Evolutionary conservation across 306 rosid genomes (phyloP).

Genomic region (Trifolium subterraneum): DNA sequence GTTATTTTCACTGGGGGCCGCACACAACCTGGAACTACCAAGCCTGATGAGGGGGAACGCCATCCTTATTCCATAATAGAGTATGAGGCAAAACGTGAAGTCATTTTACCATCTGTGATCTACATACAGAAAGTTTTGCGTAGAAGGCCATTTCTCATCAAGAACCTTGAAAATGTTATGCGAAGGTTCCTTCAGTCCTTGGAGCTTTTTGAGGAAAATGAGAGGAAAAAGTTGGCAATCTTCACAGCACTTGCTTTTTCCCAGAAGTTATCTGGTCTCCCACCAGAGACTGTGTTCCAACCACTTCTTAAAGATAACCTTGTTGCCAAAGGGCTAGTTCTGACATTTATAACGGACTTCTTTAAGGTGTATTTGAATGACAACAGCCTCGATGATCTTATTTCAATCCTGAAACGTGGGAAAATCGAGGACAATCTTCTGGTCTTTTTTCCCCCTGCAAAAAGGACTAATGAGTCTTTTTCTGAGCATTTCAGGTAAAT

Average conservation of each 20-base stretch:
- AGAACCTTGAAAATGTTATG: slow-evolving; percentile 99
- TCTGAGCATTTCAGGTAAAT: slow-evolving; percentile 97
- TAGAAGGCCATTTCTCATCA: slow-evolving; percentile 94
- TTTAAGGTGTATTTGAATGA: slow-evolving; percentile 94
- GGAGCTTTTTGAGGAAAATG: slow-evolving; percentile 99
- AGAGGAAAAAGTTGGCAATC: slow-evolving; percentile 97
- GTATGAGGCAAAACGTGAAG: slow-evolving; percentile 82
- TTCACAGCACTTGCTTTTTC: slow-evolving; percentile 99
- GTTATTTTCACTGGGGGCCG: slow-evolving; percentile 99
- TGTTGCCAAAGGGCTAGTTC: slow-evolving; percentile 98
- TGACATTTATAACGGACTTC: slow-evolving; percentile 91
- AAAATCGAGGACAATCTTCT: slow-evolving; percentile 95
- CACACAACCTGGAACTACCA: slow-evolving; percentile 99
- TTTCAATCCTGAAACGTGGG: slow-evolving; percentile 92
- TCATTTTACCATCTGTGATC: slow-evolving; percentile 85
- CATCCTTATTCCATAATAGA: slow-evolving; percentile 92
- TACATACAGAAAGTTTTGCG: slow-evolving; percentile 93
- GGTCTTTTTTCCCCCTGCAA: slow-evolving; percentile 86
- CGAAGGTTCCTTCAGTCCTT: slow-evolving; percentile 93
- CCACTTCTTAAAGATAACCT: slow-evolving; percentile 98
- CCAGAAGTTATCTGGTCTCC: slow-evolving; percentile 98
- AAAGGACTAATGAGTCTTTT: slow-evolving; percentile 81
- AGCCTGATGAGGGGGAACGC: slow-evolving; percentile 99
- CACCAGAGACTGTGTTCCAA: slow-evolving; percentile 97
- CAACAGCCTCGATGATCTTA: slow-evolving; percentile 97